Evolutionary conservation across 306 rosid species (phyloP).

Genomic region (Geum urbanum): DNA sequence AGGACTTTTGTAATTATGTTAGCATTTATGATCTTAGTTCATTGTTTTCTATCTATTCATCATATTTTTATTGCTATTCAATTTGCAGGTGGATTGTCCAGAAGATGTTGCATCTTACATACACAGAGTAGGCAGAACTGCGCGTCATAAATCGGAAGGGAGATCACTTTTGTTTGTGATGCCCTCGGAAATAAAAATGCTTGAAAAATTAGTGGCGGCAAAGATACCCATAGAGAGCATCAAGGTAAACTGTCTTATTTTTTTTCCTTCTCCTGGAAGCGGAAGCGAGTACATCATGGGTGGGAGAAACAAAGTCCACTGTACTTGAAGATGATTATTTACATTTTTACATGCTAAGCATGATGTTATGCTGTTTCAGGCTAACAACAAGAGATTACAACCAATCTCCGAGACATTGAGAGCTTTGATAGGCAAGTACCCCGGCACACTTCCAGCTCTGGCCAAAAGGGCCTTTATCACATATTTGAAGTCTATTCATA

Average conservation of each 20-base stretch:
- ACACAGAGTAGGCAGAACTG: conserved; percentile 98
- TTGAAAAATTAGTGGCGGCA: conserved; percentile 60
- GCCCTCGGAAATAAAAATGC: conserved; percentile 81
- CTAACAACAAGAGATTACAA: conserved; percentile 56
- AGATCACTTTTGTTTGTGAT: conserved; percentile 67
- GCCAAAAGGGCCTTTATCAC: conserved; percentile 82
- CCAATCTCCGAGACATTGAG: conserved; percentile 69
- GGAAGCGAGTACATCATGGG: neutral
- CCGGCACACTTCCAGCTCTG: conserved; percentile 47
- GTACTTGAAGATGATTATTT: neutral
- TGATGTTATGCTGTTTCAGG: conserved; percentile 45
- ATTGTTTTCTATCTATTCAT: neutral
- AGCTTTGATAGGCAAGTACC: conserved; percentile 71
- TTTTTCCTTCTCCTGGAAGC: neutral
- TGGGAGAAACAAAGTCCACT: neutral
- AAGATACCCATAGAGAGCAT: conserved; percentile 61
- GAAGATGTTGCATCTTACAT: conserved; percentile 81
- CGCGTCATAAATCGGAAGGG: conserved; percentile 75
- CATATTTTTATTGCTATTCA: neutral
- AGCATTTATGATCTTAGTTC: conserved; percentile 5
- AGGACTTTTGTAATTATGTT: neutral
- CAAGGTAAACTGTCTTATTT: conserved; percentile 45
- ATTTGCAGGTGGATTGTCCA: conserved; percentile 81
- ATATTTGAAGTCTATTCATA: conserved; percentile 63
- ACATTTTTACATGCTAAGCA: conserved; percentile 12